phyloP scores from a whole-genome alignment of 805 yeast genomes.

The Kockiozyma suomiensis region DNA sequence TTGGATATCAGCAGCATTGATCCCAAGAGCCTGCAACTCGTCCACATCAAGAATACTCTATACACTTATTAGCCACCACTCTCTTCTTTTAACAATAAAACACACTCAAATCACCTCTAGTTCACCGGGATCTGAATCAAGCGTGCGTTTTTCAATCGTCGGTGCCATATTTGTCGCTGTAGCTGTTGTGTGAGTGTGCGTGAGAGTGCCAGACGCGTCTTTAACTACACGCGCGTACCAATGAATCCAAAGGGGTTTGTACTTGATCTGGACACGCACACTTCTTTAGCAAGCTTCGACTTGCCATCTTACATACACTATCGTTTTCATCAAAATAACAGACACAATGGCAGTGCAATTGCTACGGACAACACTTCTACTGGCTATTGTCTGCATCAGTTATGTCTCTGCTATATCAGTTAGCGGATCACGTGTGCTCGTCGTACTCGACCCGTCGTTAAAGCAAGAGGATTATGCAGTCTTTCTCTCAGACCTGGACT shows the following conservation, averaged over 20 bases:
- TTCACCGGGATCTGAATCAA: slow-evolving; percentile 15
- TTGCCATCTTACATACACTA: no score
- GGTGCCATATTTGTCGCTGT: slow-evolving; percentile 3
- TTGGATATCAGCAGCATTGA: slow-evolving; percentile 69
- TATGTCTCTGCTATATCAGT: slow-evolving; percentile 20
- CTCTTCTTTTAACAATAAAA: not conserved
- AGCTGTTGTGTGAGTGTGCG: not conserved
- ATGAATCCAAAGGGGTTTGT: slow-evolving; percentile 12
- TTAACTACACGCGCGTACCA: no score
- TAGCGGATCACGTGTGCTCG: slow-evolving; percentile 40
- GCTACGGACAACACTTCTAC: not conserved
- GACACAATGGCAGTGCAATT: not conserved
- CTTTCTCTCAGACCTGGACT: slow-evolving; percentile 38
- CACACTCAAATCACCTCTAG: not conserved
- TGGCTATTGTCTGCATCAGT: slow-evolving; percentile 2
- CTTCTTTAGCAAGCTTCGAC: no score
- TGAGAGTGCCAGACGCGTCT: not conserved
- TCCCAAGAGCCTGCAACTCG: slow-evolving; percentile 48
- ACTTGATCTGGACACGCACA: not conserved
- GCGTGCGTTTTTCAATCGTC: slow-evolving; percentile 7
- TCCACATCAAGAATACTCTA: slow-evolving; percentile 33
- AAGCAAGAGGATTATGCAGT: slow-evolving; percentile 38
- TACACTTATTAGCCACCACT: not conserved
- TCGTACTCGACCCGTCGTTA: slow-evolving; percentile 42
- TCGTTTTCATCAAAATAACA: no score